Evolutionary conservation across 2,329 filamentous ascomycete species (phyloP).

Genomic region (Colletotrichum lindemuthianum): DNA sequence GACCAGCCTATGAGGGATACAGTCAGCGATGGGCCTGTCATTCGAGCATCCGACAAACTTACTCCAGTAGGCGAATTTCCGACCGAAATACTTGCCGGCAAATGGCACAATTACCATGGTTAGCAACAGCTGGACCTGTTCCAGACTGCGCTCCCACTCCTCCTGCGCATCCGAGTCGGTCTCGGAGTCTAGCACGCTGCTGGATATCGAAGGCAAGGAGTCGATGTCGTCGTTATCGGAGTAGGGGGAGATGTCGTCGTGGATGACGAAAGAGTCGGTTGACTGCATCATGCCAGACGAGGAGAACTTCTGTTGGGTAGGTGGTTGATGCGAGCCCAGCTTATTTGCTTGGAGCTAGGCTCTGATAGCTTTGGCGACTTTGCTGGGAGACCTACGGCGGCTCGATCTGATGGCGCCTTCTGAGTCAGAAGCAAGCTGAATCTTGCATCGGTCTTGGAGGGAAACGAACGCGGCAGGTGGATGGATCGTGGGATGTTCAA

Average conservation of each 20-base stretch:
- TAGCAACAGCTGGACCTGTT: slow-evolving; percentile 91
- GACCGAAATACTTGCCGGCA: slow-evolving; percentile 91
- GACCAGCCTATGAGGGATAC: slow-evolving; percentile 76
- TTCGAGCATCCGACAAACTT: slow-evolving; percentile 46
- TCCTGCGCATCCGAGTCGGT: slow-evolving; percentile 85
- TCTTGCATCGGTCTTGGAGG: not conserved
- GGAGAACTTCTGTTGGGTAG: slow-evolving; percentile 25
- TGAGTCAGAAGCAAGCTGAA: not conserved
- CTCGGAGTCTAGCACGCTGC: slow-evolving; percentile 59
- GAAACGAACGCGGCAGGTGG: not conserved
- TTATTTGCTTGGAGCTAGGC: slow-evolving; percentile 25
- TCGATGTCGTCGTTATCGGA: slow-evolving; percentile 69
- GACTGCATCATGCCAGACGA: slow-evolving; percentile 44
- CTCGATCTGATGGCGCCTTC: not conserved
- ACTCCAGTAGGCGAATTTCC: slow-evolving; percentile 98
- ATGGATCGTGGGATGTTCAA: slow-evolving; percentile 10
- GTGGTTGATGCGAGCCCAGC: too few relatives aligned
- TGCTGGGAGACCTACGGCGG: not conserved
- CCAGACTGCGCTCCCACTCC: slow-evolving; percentile 94
- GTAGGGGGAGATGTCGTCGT: slow-evolving; percentile 54
- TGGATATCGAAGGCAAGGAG: slow-evolving; percentile 70
- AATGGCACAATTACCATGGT: slow-evolving; percentile 97
- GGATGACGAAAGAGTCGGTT: slow-evolving; percentile 63
- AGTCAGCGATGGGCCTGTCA: not conserved
- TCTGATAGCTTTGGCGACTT: slow-evolving; percentile 10